These are phyloP conservation scores for Chlorella sp. DNA, from an alignment of 139 green algal genomes.

Conservation along the genomic window DNA sequence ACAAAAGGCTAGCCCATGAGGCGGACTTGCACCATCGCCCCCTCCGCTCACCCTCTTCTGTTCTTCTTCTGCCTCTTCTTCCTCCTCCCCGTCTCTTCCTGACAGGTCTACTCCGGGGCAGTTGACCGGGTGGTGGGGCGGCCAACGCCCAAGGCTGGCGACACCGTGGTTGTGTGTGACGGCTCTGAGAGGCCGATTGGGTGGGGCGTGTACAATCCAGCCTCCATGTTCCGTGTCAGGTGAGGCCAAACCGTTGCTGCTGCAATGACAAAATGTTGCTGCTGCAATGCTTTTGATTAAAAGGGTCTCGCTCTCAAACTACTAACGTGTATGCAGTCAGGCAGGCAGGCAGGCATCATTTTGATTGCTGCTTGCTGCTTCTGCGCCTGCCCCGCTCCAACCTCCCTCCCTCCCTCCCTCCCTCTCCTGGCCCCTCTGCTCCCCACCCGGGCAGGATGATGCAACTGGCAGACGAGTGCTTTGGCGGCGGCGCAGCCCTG, in stretches of 20 bases:
- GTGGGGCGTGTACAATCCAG: slow-evolving; percentile 87
- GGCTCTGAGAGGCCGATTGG: slow-evolving; percentile 52
- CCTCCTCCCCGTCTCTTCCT: no score
- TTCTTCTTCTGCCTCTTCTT: not conserved
- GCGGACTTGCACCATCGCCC: not conserved
- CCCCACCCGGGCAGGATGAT: slow-evolving; percentile 47
- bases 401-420: not conserved
- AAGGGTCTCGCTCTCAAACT: no score
- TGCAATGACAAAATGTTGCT: no score
- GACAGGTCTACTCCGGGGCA: slow-evolving; percentile 77
- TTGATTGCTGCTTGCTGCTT: no score
- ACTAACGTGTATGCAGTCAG: no score
- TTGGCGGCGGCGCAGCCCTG: not conserved
- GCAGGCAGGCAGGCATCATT: no score
- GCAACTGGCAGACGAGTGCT: slow-evolving; percentile 45
- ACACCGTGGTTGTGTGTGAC: slow-evolving; percentile 74
- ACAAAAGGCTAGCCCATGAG: not conserved
- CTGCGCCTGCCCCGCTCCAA: no score
- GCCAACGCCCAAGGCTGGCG: slow-evolving; percentile 56
- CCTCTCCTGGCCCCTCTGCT: not conserved
- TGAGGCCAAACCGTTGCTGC: slow-evolving; percentile 11
- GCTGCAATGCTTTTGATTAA: no score
- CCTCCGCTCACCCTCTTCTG: no score
- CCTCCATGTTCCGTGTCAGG: slow-evolving; percentile 82
- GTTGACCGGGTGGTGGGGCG: slow-evolving; percentile 73